These are phyloP conservation scores for Gastroboletus turbinatus DNA, from an alignment of 1,284 basidiomycete genomes.

Conservation along the genomic window DNA sequence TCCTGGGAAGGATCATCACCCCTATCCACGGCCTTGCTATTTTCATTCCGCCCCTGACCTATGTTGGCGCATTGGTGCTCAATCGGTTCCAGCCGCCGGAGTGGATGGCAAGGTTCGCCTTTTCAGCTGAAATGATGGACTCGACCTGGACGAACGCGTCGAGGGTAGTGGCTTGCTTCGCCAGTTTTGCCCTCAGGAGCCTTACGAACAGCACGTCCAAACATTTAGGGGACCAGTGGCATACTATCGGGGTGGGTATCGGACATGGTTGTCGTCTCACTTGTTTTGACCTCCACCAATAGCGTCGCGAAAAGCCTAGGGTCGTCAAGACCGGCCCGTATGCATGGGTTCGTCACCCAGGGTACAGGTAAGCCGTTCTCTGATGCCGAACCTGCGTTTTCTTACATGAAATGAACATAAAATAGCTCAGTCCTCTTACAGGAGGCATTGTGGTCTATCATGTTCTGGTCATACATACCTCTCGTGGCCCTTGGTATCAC, in stretches of 20 bases:
- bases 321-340: slow-evolving; percentile 35
- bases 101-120: slow-evolving; percentile 27
- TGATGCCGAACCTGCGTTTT: no score
- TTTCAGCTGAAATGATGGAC: slow-evolving; percentile 10
- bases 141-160: background rate
- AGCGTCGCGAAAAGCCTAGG: slow-evolving; percentile 35
- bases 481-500: slow-evolving; percentile 24
- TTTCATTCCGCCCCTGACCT: slow-evolving; percentile 20
- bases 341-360: slow-evolving; percentile 33
- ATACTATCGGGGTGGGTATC: slow-evolving; percentile 24
- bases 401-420: background rate
- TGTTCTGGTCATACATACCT: slow-evolving; percentile 36
- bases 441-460: slow-evolving; percentile 21
- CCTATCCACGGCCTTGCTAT: slow-evolving; percentile 25
- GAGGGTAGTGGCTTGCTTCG: slow-evolving; percentile 21
- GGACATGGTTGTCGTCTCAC: fast-evolving
- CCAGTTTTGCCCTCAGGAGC: background rate
- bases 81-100: slow-evolving; percentile 27
- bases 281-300: background rate
- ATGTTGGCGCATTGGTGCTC: slow-evolving; percentile 17
- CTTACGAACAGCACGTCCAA: background rate
- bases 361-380: slow-evolving; percentile 19
- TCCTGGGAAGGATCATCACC: slow-evolving; percentile 24
- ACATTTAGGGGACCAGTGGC: slow-evolving; percentile 30
- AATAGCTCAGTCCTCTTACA: slow-evolving; percentile 27